phyloP scores from a whole-genome alignment of 805 yeast genomes.

The Candida nanaspora region DNA sequence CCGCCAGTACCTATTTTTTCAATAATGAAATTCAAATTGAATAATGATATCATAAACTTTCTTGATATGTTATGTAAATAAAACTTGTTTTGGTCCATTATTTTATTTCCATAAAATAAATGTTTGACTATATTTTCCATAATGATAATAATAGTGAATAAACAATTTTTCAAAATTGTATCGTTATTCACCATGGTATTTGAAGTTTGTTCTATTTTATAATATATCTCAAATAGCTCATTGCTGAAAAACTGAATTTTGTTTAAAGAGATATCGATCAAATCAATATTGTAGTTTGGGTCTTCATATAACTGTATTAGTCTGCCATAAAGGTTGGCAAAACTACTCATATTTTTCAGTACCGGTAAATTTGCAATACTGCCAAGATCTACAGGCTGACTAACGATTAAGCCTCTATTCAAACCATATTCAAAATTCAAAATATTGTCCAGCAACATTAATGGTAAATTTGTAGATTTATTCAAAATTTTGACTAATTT shows the following conservation, averaged over 20 bases:
- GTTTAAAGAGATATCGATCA: conserved; percentile 15
- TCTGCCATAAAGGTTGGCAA: conserved; percentile 33
- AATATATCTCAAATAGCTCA: background rate
- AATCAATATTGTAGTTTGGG: conserved; percentile 7
- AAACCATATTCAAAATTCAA: conserved; percentile 18
- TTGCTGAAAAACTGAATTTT: conserved; percentile 21
- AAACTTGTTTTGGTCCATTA: background rate
- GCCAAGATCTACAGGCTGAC: background rate
- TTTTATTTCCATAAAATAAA: conserved; percentile 15
- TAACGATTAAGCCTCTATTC: conserved; percentile 13
- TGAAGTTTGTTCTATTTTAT: background rate
- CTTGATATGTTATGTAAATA: conserved; percentile 16
- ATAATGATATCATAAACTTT: conserved; percentile 33
- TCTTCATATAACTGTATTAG: conserved; percentile 11
- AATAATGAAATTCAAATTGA: conserved; percentile 38
- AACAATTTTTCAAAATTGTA: conserved; percentile 19
- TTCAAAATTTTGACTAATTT: conserved; percentile 4
- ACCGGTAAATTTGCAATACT: conserved; percentile 27
- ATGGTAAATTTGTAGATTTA: conserved; percentile 11
- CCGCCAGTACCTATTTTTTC: conserved; percentile 57
- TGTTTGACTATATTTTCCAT: conserved; percentile 41
- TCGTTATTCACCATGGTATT: background rate
- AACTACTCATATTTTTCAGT: conserved; percentile 38
- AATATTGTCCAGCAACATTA: conserved; percentile 8
- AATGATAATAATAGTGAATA: conserved; percentile 43